Evolutionary conservation across 768 basidiomycete genomes (phyloP).

Genomic region (Pholiota conissans): DNA sequence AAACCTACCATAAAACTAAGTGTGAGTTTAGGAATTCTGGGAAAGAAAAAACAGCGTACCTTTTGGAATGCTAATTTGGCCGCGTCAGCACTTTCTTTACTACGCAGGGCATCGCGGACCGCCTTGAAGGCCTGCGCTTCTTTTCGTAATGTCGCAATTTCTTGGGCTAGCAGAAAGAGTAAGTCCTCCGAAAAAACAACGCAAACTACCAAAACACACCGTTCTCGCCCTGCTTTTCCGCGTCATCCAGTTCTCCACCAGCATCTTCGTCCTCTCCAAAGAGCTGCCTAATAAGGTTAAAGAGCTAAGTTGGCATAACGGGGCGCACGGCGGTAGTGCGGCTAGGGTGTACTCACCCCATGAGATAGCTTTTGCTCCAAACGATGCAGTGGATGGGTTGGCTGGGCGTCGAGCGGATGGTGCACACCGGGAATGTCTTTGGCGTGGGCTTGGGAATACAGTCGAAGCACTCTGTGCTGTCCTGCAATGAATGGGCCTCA

Average conservation of each 20-base stretch:
- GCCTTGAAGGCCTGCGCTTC: conserved; percentile 86
- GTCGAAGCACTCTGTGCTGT: conserved; percentile 92
- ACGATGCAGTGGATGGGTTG: conserved; percentile 99
- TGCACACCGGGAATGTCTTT: conserved; percentile 96
- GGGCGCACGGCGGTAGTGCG: background rate
- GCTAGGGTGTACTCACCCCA: conserved; percentile 67
- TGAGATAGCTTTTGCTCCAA: conserved; percentile 97
- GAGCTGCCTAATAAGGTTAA: conserved; percentile 60
- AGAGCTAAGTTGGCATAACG: conserved; percentile 4
- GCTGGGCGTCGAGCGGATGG: conserved; percentile 94
- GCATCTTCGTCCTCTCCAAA: conserved; percentile 94
- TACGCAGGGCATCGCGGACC: conserved; percentile 60
- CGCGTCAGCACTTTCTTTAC: conserved; percentile 39
- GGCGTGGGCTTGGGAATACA: conserved; percentile 92
- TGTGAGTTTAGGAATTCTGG: background rate
- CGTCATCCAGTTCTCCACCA: conserved; percentile 82
- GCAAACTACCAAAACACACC: conserved; percentile 41
- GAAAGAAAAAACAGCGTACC: conserved; percentile 38
- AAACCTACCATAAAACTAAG: conserved; percentile 57
- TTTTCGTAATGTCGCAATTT: conserved; percentile 86
- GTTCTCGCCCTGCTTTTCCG: conserved; percentile 92
- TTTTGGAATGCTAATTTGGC: conserved; percentile 82
- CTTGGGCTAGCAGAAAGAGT: conserved; percentile 57
- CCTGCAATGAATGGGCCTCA: conserved; percentile 40
- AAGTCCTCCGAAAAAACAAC: background rate